Percentiles rank a stretch among this genome's conserved stretches.
Evolutionary conservation across 495 filamentous ascomycete species (phyloP).

Genomic region (Pyrenula massariospora): DNA sequence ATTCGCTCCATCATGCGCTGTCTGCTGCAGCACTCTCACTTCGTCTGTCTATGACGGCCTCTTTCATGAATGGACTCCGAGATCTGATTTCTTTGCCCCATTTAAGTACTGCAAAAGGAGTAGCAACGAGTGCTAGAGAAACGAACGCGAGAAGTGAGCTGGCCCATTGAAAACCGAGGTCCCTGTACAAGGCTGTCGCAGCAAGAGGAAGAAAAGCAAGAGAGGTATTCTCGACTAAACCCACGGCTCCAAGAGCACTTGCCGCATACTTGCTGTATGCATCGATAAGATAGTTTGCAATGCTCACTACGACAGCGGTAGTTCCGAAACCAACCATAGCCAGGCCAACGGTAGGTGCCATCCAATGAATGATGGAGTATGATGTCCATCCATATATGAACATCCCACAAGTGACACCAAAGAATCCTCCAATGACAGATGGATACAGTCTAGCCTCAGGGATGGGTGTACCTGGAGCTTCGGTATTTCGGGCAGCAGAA

Average conservation of each 20-base stretch:
- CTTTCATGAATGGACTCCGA: too few relatives aligned
- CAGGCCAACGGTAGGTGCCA: conserved; percentile 25
- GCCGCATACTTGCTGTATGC: conserved; percentile 16
- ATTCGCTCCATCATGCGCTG: too few relatives aligned
- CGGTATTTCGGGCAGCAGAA: conserved; percentile 18
- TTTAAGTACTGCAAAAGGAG: too few relatives aligned
- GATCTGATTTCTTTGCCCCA: too few relatives aligned
- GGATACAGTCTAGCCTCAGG: conserved; percentile 26
- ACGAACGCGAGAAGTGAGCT: too few relatives aligned
- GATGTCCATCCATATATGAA: conserved; percentile 28
- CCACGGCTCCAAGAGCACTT: conserved; percentile 14
- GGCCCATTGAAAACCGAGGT: conserved; percentile 24
- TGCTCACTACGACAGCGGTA: conserved; percentile 10
- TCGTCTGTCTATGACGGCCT: too few relatives aligned
- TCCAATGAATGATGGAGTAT: conserved; percentile 21
- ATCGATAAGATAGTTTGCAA: conserved; percentile 15
- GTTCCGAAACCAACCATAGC: conserved; percentile 19
- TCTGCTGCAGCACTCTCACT: too few relatives aligned
- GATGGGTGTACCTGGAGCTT: conserved; percentile 19
- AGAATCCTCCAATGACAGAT: conserved; percentile 16
- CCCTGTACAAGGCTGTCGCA: conserved; percentile 18
- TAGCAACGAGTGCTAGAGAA: too few relatives aligned
- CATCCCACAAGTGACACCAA: conserved; percentile 24
- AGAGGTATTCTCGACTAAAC: conserved; percentile 14
- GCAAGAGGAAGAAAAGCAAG: conserved; percentile 19